Conservation (phyloP, 1,284 basidiomycete genomes). For the Tylopilus sp. region DNA sequence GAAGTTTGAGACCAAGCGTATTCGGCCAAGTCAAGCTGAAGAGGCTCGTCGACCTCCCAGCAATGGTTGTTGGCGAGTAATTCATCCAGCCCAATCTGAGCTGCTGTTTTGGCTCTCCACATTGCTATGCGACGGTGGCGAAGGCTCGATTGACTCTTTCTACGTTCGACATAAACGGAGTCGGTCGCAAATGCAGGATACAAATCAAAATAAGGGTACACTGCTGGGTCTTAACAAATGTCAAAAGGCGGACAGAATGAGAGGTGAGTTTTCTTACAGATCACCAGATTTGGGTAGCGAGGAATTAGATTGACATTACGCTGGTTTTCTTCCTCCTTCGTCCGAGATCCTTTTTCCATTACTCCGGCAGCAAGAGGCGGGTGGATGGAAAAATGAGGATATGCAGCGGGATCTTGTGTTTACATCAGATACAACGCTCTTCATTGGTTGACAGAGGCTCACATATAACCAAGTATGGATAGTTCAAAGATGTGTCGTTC, state of each 20-base stretch:
- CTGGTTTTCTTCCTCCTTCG: background rate
- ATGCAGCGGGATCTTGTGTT: slow-evolving; percentile 51
- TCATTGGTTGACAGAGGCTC: slow-evolving; percentile 20
- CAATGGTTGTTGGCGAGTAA: slow-evolving; percentile 26
- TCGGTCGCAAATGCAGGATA: slow-evolving; percentile 29
- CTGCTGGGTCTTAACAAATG: slow-evolving; percentile 33
- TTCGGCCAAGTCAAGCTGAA: slow-evolving; percentile 68
- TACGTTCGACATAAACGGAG: background rate
- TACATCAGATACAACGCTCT: slow-evolving; percentile 19
- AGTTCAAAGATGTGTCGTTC: slow-evolving; percentile 22
- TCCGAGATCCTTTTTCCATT: background rate
- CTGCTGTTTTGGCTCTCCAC: slow-evolving; percentile 29
- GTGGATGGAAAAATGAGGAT: slow-evolving; percentile 62
- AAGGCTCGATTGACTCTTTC: slow-evolving; percentile 14
- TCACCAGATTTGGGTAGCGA: slow-evolving; percentile 36
- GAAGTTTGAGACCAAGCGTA: slow-evolving; percentile 79
- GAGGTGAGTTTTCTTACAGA: slow-evolving; percentile 29
- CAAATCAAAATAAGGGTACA: slow-evolving; percentile 47
- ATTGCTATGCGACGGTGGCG: slow-evolving; percentile 22
- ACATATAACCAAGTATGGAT: slow-evolving; percentile 50
- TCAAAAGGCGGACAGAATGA: slow-evolving; percentile 10
- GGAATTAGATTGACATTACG: slow-evolving; percentile 8
- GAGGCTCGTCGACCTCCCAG: slow-evolving; percentile 32
- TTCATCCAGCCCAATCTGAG: slow-evolving; percentile 23
- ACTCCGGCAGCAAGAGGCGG: slow-evolving; percentile 31